Evolutionary conservation across 768 basidiomycete species (phyloP), one percentile per base, ranked within the genome.

Genomic region (Rhizopogon vesiculosus): DNA sequence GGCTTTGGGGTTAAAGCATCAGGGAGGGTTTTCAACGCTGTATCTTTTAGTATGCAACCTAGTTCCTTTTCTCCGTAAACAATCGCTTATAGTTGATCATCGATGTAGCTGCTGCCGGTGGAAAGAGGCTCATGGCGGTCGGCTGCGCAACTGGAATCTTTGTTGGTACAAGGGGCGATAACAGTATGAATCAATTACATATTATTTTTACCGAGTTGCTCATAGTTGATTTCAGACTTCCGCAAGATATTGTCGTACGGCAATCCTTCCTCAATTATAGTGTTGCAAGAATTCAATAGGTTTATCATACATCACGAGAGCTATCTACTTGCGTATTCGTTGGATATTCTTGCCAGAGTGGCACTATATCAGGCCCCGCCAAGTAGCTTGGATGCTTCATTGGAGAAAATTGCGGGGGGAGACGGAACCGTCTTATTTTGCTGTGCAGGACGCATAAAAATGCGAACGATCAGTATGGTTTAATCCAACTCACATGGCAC

Each of bases 101-200:
- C 40, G 42, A 46, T 49, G 5, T 61, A 88, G 86, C 61, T 53
- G 60, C 65, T 35, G 74, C 72, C 31, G 76, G 75, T 0, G 78
- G 77, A 7, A 80, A 78, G 59, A 77, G 72, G 49, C 87, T 82
- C 54, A 66, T 93, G 56, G 87, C 79, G 10, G 80, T 87, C 1
- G 84, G 82, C 12, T 87, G 86, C 58, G 70, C 78, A 10, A 71
- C 77, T n/a, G 91, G 91, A 3, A 75, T 93, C n/a, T 91, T 83
- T 62, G 78, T 84, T 38, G 82, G 83, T 2, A 72, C 72, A 15
- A 76, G 76, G 42, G 81, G 82, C 22, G 74, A 79, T 54, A 75
- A 78, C 65, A 76, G 88, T 89, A 56, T 61, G 80, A 59, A 40
- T 51, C 3, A 2, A n/a, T 42, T 0, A 38, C 33, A 3, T 45